Conservation (phyloP, 768 basidiomycete species). For the Trametes gibbosa region DNA sequence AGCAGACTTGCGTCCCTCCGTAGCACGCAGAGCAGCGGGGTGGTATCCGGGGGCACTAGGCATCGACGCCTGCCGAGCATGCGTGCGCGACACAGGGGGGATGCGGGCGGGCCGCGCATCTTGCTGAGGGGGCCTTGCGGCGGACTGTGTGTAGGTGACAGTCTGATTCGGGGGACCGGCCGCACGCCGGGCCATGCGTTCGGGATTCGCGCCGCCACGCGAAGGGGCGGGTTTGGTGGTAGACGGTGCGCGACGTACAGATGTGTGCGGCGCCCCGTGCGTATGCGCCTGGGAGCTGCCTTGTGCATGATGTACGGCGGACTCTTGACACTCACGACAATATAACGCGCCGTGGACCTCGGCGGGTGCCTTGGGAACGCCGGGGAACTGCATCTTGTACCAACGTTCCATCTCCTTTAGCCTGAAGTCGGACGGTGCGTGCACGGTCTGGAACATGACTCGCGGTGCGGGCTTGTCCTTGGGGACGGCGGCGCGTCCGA, state of each 20-base stretch:
- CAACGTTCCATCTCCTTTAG: constrained; percentile 80
- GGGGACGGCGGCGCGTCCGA: constrained; percentile 46
- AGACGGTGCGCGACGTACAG: constrained; percentile 15
- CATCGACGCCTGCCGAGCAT: constrained; percentile 13
- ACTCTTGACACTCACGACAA: constrained; percentile 25
- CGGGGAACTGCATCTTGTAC: constrained; percentile 50
- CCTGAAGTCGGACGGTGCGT: constrained; percentile 70
- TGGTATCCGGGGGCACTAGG: constrained; percentile 8
- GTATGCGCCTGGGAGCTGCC: constrained; percentile 9
- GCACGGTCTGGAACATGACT: constrained; percentile 59
- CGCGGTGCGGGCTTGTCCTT: constrained; percentile 38
- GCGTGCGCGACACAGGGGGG: constrained; percentile 14
- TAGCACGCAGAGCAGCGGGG: not conserved
- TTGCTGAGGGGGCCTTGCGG: constrained; percentile 6
- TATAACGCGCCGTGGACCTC: constrained; percentile 8
- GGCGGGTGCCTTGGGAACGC: constrained; percentile 10
- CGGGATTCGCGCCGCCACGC: constrained; percentile 6
- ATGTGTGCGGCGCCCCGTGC: not conserved
- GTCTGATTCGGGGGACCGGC: constrained; percentile 16
- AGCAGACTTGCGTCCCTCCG: constrained; percentile 12
- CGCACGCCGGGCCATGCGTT: constrained; percentile 19
- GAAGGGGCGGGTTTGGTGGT: constrained; percentile 2
- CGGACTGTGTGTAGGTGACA: constrained; percentile 10
- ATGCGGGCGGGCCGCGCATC: constrained; percentile 9
- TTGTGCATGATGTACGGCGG: constrained; percentile 12